Evolutionary conservation across 805 yeast genomes (phyloP).

Genomic region (Wickerhamiella cacticola): DNA sequence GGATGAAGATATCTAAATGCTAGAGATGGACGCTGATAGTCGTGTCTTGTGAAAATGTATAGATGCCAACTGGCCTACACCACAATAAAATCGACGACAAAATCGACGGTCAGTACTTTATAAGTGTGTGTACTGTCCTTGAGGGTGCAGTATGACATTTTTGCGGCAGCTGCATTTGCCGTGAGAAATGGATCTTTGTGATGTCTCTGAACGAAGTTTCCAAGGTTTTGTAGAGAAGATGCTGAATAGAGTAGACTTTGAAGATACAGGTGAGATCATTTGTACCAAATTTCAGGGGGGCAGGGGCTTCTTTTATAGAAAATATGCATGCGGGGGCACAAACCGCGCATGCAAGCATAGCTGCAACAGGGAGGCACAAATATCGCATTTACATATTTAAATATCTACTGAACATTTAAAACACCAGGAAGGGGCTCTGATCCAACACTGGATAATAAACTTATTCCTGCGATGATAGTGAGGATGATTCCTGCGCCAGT

Average conservation of each 20-base stretch:
- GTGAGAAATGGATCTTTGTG: background rate
- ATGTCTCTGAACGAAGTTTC: background rate
- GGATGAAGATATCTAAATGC: too few relatives aligned
- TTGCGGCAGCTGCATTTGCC: background rate
- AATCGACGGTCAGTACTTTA: too few relatives aligned
- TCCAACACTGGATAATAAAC: slow-evolving; percentile 44
- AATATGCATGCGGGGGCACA: slow-evolving; percentile 1
- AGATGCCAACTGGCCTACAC: too few relatives aligned
- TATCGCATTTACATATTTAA: background rate
- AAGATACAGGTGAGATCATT: background rate
- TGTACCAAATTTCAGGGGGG: background rate
- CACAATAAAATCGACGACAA: too few relatives aligned
- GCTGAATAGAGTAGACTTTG: background rate
- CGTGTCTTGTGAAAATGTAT: background rate
- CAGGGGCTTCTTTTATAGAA: background rate
- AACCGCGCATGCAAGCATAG: slow-evolving; percentile 2
- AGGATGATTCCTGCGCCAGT: slow-evolving; percentile 39
- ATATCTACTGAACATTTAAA: slow-evolving; percentile 27
- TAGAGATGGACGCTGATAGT: too few relatives aligned
- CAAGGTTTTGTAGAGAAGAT: background rate
- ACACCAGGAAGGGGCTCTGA: slow-evolving; percentile 57
- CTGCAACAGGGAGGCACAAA: background rate
- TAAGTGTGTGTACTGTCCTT: background rate
- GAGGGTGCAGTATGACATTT: background rate
- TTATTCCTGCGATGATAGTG: slow-evolving; percentile 40